A percentile compares a stretch with the other conserved stretches of the same genome.
Evolutionary conservation across 2,329 filamentous ascomycete genomes (phyloP).

Genomic region (Penicillium sp.): DNA sequence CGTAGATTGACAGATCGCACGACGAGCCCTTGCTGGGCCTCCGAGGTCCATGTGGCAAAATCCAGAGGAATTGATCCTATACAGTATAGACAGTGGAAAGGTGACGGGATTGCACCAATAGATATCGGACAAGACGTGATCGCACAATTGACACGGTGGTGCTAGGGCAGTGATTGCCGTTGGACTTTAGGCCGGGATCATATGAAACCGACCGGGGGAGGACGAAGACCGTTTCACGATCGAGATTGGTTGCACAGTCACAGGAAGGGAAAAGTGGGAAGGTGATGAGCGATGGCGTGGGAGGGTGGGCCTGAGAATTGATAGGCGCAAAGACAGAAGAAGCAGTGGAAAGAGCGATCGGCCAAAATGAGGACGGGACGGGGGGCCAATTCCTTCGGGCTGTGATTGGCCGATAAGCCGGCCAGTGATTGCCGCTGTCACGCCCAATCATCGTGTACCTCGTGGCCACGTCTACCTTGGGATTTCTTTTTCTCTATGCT

Average conservation of each 20-base stretch:
- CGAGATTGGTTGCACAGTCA: background rate
- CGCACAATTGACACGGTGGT: background rate
- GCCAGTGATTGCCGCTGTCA: conserved; percentile 25
- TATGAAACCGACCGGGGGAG: conserved; percentile 19
- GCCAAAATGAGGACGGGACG: conserved; percentile 21
- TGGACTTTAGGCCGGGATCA: conserved; percentile 17
- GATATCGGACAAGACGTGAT: background rate
- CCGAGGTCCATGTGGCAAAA: conserved; percentile 5
- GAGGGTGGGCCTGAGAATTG: conserved; percentile 13
- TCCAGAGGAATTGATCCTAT: background rate
- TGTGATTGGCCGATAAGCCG: background rate
- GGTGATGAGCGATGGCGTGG: too few species aligned
- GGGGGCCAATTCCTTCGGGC: conserved; percentile 8
- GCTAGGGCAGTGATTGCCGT: too few species aligned
- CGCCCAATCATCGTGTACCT: conserved; percentile 21
- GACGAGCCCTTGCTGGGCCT: too few species aligned
- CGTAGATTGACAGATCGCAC: background rate
- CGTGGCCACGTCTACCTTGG: conserved; percentile 26
- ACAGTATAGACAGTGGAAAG: too few species aligned
- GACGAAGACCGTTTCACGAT: conserved; percentile 24
- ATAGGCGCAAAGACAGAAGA: conserved; percentile 7
- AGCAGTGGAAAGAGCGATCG: conserved; percentile 4
- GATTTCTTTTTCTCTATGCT: too few species aligned
- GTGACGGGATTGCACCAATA: too few species aligned
- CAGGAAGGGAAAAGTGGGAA: background rate